Conservation (phyloP, 2,329 filamentous ascomycete species). For the Microascus cirrosus region DNA sequence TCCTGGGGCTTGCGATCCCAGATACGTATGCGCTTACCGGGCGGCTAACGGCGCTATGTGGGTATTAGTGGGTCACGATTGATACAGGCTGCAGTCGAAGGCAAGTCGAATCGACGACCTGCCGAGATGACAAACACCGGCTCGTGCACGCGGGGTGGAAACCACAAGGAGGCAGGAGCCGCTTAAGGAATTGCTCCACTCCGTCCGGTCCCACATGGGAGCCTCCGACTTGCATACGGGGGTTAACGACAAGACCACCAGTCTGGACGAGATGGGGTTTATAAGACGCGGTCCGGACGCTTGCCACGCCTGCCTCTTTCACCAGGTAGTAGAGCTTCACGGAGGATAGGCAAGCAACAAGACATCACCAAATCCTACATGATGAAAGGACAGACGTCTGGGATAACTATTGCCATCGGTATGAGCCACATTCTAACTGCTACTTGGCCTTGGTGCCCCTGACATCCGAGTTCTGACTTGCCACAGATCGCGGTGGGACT, state of each 20-base stretch:
- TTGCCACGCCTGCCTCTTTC: background rate
- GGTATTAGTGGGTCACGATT: background rate
- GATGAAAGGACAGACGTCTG: background rate
- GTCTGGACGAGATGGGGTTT: background rate
- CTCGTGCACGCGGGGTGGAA: too few relatives aligned
- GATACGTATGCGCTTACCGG: background rate
- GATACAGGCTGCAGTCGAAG: background rate
- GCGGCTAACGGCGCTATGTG: background rate
- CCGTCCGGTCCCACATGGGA: background rate
- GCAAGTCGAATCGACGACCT: background rate
- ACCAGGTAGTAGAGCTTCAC: background rate
- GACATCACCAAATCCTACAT: background rate
- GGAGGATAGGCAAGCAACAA: background rate
- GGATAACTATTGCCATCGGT: constrained; percentile 2
- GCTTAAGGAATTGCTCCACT: background rate
- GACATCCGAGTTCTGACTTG: constrained; percentile 5
- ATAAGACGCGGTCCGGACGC: background rate
- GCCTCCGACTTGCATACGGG: background rate
- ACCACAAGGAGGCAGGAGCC: background rate
- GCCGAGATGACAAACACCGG: too few relatives aligned
- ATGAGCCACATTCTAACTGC: constrained; percentile 5
- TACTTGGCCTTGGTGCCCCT: constrained; percentile 9
- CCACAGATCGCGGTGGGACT: constrained; percentile 29
- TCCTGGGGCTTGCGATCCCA: background rate
- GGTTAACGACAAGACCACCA: background rate